Conservation (phyloP, 768 basidiomycete genomes). For the Phanerodontia chrysosporium region DNA sequence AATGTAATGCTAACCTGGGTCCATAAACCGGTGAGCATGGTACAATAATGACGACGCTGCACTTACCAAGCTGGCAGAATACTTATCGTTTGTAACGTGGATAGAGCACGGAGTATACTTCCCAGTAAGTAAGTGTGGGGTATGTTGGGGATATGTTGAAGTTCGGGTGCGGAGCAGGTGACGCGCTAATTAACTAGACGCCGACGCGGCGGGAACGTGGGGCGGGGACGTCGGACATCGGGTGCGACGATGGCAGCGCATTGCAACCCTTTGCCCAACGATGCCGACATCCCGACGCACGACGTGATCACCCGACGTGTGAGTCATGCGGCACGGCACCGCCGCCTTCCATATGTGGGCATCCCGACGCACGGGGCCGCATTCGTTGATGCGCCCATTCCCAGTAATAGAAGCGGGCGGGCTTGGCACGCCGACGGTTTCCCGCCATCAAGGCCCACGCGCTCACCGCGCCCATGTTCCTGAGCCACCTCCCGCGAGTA, state of each 20-base stretch:
- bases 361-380: background rate
- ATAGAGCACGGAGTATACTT: too few relatives aligned
- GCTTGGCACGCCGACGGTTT: background rate
- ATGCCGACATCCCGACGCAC: background rate
- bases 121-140: too few relatives aligned
- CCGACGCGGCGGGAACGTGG: background rate
- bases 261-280: background rate
- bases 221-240: background rate
- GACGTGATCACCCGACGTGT: background rate
- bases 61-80: too few relatives aligned
- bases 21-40: too few relatives aligned
- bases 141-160: too few relatives aligned
- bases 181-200: background rate
- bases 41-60: too few relatives aligned
- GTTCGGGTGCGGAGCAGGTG: too few relatives aligned
- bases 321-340: constrained; percentile 5
- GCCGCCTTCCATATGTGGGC: background rate
- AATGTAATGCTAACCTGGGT: too few relatives aligned
- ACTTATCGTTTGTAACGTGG: too few relatives aligned
- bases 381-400: background rate
- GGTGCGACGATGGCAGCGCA: background rate
- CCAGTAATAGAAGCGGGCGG: background rate
- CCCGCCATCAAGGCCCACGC: background rate
- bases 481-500: background rate
- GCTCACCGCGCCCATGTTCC: background rate